Conservation (phyloP, 2,329 filamentous ascomycete species). For the Talaromyces verruculosus region DNA sequence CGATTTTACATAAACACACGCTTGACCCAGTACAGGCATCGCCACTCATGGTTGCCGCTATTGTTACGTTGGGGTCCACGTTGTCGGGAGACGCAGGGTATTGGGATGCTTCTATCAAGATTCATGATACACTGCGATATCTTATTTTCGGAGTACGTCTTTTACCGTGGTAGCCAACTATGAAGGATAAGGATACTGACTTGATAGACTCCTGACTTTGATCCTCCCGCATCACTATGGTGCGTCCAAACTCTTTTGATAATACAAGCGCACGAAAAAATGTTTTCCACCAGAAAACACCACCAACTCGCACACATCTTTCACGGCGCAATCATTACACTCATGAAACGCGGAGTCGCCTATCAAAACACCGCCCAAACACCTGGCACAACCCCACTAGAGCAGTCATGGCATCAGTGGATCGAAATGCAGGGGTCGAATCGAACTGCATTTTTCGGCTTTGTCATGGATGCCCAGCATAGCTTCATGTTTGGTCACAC, state of each 20-base stretch:
- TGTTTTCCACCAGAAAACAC: constrained; percentile 31
- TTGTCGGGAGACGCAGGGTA: constrained; percentile 26
- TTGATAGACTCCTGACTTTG: constrained; percentile 25
- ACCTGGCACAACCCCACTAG: constrained; percentile 15
- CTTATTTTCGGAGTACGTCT: constrained; percentile 28
- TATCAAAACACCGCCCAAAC: constrained; percentile 20
- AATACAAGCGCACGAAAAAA: constrained; percentile 30
- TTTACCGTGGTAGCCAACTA: no score
- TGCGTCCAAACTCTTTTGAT: constrained; percentile 31
- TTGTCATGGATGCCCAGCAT: constrained; percentile 34
- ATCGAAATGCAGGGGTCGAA: constrained; percentile 30
- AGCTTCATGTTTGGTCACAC: constrained; percentile 33
- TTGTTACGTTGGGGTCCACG: constrained; percentile 30
- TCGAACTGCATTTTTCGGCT: constrained; percentile 32
- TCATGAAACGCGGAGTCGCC: constrained; percentile 29
- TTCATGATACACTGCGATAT: constrained; percentile 29
- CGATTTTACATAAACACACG: constrained; percentile 29
- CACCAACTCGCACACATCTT: constrained; percentile 33
- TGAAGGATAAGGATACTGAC: neutral
- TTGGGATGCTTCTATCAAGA: constrained; percentile 25
- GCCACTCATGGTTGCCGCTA: constrained; percentile 29
- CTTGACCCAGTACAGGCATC: constrained; percentile 24
- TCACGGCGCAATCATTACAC: constrained; percentile 32
- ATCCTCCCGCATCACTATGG: constrained; percentile 32
- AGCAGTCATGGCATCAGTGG: constrained; percentile 30